Base-by-base conservation (phyloP, 768 basidiomycete species). In the Nidula microcarpa region DNA sequence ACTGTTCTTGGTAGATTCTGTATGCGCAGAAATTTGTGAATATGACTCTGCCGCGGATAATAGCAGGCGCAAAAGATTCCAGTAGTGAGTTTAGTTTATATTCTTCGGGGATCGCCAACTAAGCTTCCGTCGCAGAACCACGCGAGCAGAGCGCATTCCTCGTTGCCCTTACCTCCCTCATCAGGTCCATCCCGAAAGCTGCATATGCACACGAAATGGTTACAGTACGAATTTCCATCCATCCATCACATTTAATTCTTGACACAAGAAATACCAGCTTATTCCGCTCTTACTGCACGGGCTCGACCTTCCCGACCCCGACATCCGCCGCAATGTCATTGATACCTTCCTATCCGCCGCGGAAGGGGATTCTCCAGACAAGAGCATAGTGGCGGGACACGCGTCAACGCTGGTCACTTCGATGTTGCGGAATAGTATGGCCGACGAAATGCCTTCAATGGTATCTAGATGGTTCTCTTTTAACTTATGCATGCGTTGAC, bases 251-350 rank as follows among this genome's bases (percentile, higher is more conserved):
- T 41, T 4, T 23, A 53, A 14, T 23, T 23, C 36, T 34, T 44
- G 32, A 17, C 32, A 37, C 43, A 14, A 45, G 33, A 16, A 37
- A 47, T 16, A 52, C 2, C 33, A 98, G 95, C 80, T 98, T 10
- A 81, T 98, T 58, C 94, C 97, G 0, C 77, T 98, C 11, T 76
- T 99, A 4, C 72, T 99, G 43, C 89, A 89, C 13, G 89, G 92
- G 3, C 80, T 98, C 14, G 85, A 90, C 41, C 71, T 97, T 4
- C 82, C 86, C 3, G 86, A 93, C 64, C 68, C 80, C 7, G 77
- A 81, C 30, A 83, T 95, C 55, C 85, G 92, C 18, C 77, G 80
- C 13, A 86, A 88, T 68, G 86, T 94, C 47, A 89, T 98, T 52
- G 83, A 89, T 50, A 88, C 86, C 7, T 76, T 98, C 36, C 77